Evolutionary conservation across 1,284 basidiomycete species (phyloP), one percentile per base, ranked within the genome.

Genomic region (Ganoderma lingzhi): DNA sequence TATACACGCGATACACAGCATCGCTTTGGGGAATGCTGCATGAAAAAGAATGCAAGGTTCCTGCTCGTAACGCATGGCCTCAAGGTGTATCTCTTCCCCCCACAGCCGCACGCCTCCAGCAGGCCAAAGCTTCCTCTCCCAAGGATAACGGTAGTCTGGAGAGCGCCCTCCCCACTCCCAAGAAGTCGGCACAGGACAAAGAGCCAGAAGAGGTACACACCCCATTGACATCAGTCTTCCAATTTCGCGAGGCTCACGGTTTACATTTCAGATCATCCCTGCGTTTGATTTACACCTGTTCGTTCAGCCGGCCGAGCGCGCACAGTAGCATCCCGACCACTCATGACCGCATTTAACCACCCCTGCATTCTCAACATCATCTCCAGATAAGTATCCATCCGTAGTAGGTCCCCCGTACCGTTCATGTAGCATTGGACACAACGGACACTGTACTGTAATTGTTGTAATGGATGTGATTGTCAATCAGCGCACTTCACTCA

Each of bases 1-100:
- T 92, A 6, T 81, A 84, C 17, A 82, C 87, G 9, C 86, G 93
- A 58, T 86, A 93, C 73, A 91, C 88, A 1, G 81, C 86, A 14
- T 83, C 82, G 10, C 70, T 91, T 19, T 92, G 89, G 90, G 81
- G 82, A 6, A 80, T 82, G 63, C 81, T 90, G 62, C 83, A 89
- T 70, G 86, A 88, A 45, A 69, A 83, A 61, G 82, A 81, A 12
- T 79, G 86, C 39, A 86, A 84, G 70, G 76, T 85, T 0, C 84
- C 86, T 1, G 80, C 84, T 10, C 82, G 80, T 4, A 81, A 79
- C 35, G 74, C 80, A 30, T 78, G 86, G 67, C 88, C 86, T 19
- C 79, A 84, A 2, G 83, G 81, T 6, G 66, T 82, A 42, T 70
- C 75, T 1, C 73, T 76, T 23, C 78, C 78, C 42, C 71, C 71